These are phyloP conservation scores for Grosmannia penicillata DNA, from an alignment of 2,329 filamentous ascomycete genomes.

Conservation along the genomic window DNA sequence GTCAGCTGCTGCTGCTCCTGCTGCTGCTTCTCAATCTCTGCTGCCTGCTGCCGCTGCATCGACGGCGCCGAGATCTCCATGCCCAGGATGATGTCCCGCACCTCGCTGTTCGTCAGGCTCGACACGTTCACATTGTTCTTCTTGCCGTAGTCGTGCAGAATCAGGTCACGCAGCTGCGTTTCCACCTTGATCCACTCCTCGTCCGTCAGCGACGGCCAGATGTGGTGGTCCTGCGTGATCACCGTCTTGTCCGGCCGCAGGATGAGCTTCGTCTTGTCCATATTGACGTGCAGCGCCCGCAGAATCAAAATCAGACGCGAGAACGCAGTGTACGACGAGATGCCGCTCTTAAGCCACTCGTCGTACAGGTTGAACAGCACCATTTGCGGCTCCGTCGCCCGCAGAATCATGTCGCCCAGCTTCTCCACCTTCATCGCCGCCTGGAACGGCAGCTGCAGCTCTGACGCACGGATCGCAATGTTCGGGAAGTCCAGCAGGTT, in stretches of 20 bases:
- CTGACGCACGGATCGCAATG: conserved; percentile 94
- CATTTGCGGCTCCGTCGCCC: conserved; percentile 98
- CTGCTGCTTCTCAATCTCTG: conserved; percentile 97
- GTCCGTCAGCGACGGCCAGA: conserved; percentile 88
- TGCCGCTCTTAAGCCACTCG: conserved; percentile 86
- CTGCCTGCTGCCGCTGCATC: conserved; percentile 94
- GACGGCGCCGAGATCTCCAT: conserved; percentile 99
- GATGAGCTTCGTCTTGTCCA: conserved; percentile 94
- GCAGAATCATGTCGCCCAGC: conserved; percentile 94
- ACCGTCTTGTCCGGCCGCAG: conserved; percentile 94
- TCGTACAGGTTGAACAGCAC: conserved; percentile 98
- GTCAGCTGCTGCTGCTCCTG: conserved; percentile 94
- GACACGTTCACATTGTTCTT: conserved; percentile 99
- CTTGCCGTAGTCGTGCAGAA: conserved; percentile 97
- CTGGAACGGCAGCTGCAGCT: conserved; percentile 95
- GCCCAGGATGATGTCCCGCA: conserved; percentile 93
- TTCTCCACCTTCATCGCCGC: conserved; percentile 99
- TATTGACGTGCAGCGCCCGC: conserved; percentile 90
- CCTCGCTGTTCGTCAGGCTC: conserved; percentile 89
- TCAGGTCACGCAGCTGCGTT: conserved; percentile 85
- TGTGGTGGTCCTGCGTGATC: conserved; percentile 96
- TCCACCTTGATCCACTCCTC: conserved; percentile 99
- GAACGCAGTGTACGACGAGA: conserved; percentile 97
- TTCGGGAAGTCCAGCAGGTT: conserved; percentile 97
- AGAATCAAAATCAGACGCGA: conserved; percentile 88